Evolutionary conservation across 2,329 filamentous ascomycete genomes (phyloP), one percentile per base, ranked within the genome.

Genomic region (Colletotrichum orchidophilum): DNA sequence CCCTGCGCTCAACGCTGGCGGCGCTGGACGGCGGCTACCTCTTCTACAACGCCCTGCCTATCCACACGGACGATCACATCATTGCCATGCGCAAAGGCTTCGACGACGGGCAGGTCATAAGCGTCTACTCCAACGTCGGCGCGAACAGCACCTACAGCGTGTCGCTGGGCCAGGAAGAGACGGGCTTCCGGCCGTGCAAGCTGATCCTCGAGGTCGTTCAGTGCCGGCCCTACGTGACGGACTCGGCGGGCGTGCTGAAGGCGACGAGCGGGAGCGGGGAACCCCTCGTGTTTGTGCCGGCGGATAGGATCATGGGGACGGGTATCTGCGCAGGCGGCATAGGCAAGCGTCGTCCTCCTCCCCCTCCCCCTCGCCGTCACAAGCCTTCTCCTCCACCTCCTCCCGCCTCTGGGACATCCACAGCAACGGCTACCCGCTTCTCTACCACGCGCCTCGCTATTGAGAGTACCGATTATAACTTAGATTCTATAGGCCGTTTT

Each of bases 71-170:
- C 9, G 26, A 59, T 27, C 54, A 60, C 31, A 33, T 55, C 57
- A 70, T 70, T 33, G 70, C 55, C n/a, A 72, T 72, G 70, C 70
- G 70, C 46, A 72, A 72, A 26, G 70, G 70, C 8, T 72, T 57
- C 42, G 66, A 70, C 49, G 57, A 31, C 15, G 42, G 33, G 21
- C 70, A 72, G 50, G 66, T 72, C 31, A 61, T 72, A 12, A 72
- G 70, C 60, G 70, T 66, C 24, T 72, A 72, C 60, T 63, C 70
- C 60, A 72, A 72, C 33, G 66, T 72, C 46, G 70, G 70, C 15
- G 49, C 29, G 27, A 70, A 70, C 55, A 3, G 27, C 24, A 70
- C 60, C 24, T 72, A 50, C 39, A 27, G 66, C 27, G 65, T 72
- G 11, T 50, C 54, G 18, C 66, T 72, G 18, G 24, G 11, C 3